phyloP scores from a whole-genome alignment of 1,284 basidiomycete genomes.

The Tilletiaria anomala region DNA sequence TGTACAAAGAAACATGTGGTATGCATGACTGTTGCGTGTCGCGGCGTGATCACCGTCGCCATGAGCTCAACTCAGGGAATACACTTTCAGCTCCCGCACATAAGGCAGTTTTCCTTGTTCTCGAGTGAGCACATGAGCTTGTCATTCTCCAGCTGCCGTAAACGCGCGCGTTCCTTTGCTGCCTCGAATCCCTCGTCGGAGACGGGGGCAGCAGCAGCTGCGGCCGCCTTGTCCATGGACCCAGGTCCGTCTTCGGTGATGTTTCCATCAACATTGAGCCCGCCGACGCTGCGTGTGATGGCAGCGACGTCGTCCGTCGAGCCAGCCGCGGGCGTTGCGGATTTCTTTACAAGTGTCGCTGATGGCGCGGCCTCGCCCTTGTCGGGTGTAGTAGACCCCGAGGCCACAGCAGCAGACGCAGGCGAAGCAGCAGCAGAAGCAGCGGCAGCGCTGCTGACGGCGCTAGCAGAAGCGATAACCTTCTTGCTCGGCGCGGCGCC shows the following conservation, averaged over 20 bases:
- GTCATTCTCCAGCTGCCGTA: slow-evolving; percentile 65
- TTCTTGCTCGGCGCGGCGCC: slow-evolving; percentile 2
- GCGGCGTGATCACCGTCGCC: neutral
- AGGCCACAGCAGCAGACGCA: slow-evolving; percentile 8
- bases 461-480: slow-evolving; percentile 4
- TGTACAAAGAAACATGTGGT: neutral
- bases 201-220: slow-evolving; percentile 1
- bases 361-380: too few relatives aligned
- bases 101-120: slow-evolving; percentile 51
- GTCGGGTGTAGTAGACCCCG: neutral
- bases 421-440: slow-evolving; percentile 1
- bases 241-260: slow-evolving; percentile 31
- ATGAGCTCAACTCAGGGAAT: neutral
- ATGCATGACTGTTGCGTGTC: neutral
- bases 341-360: too few relatives aligned
- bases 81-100: slow-evolving; percentile 10
- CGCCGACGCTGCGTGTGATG: slow-evolving; percentile 10
- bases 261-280: slow-evolving; percentile 30
- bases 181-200: slow-evolving; percentile 54
- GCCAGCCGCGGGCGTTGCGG: too few relatives aligned
- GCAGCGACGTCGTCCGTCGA: neutral
- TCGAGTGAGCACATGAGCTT: slow-evolving; percentile 68
- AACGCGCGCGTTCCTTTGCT: slow-evolving; percentile 56
- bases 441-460: slow-evolving; percentile 1
- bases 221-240: slow-evolving; percentile 23